phyloP scores from a whole-genome alignment of 129 eudicot species.

The Heracleum sosnowskyi region DNA sequence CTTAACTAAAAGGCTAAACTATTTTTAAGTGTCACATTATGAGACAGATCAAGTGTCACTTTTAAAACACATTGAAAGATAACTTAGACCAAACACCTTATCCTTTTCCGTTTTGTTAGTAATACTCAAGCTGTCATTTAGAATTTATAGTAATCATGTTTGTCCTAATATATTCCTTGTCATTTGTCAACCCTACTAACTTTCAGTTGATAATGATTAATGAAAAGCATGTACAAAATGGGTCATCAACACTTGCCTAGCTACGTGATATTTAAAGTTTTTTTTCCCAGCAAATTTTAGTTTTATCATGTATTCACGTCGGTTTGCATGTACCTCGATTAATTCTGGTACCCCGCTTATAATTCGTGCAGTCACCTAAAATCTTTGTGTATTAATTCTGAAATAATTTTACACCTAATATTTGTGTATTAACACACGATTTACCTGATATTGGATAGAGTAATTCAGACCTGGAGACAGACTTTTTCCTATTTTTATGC shows the following conservation, averaged over 20 bases:
- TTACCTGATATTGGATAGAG: no score
- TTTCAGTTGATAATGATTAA: background rate
- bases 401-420: no score
- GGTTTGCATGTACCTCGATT: no score
- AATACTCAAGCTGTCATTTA: background rate
- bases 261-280: no score
- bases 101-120: background rate
- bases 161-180: background rate
- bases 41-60: slow-evolving; percentile 19
- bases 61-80: slow-evolving; percentile 4
- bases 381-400: no score
- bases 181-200: background rate
- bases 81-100: background rate
- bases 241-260: no score
- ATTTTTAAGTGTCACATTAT: slow-evolving; percentile 14
- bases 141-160: background rate
- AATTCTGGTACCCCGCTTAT: no score
- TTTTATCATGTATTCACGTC: no score
- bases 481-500: background rate
- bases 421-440: no score
- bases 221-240: background rate
- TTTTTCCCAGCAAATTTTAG: no score
- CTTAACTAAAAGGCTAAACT: background rate
- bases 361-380: no score
- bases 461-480: background rate